Evolutionary conservation across 495 filamentous ascomycete species (phyloP).

Genomic region (Pyrenula massariospora): DNA sequence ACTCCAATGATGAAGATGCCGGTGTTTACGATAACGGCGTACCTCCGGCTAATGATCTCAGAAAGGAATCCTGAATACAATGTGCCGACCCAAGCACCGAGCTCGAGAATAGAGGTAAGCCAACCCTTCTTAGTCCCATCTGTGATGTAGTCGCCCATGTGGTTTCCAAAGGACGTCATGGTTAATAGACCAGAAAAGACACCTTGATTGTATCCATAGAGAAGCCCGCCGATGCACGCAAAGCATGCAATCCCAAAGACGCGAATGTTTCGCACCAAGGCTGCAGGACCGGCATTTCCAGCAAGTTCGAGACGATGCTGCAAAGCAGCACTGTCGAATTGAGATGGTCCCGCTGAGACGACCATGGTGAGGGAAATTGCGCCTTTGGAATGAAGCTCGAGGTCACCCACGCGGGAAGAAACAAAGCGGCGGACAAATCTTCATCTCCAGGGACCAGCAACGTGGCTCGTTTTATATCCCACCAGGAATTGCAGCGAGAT

Average conservation of each 20-base stretch:
- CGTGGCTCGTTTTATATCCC: background rate
- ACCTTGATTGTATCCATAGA: slow-evolving; percentile 62
- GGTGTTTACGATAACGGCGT: slow-evolving; percentile 59
- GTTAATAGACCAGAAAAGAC: slow-evolving; percentile 53
- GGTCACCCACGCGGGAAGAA: no score
- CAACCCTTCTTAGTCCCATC: slow-evolving; percentile 62
- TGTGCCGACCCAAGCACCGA: slow-evolving; percentile 74
- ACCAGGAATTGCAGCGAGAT: background rate
- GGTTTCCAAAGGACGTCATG: slow-evolving; percentile 20
- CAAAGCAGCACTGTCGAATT: slow-evolving; percentile 49
- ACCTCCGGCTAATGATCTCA: slow-evolving; percentile 63
- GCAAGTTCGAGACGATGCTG: slow-evolving; percentile 51
- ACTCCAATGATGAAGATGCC: slow-evolving; percentile 68
- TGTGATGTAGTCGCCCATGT: slow-evolving; percentile 52
- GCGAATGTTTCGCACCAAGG: slow-evolving; percentile 54
- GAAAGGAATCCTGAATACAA: slow-evolving; percentile 66
- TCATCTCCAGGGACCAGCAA: background rate
- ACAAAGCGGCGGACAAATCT: no score
- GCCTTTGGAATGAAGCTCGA: no score
- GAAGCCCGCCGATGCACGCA: slow-evolving; percentile 61
- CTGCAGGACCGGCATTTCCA: slow-evolving; percentile 50
- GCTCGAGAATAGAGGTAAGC: slow-evolving; percentile 69
- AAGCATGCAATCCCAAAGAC: slow-evolving; percentile 66
- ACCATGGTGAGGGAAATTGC: slow-evolving; percentile 20
- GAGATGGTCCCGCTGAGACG: slow-evolving; percentile 16